phyloP scores from a whole-genome alignment of 1,284 basidiomycete species.

The Stygiomarasmius scandens region DNA sequence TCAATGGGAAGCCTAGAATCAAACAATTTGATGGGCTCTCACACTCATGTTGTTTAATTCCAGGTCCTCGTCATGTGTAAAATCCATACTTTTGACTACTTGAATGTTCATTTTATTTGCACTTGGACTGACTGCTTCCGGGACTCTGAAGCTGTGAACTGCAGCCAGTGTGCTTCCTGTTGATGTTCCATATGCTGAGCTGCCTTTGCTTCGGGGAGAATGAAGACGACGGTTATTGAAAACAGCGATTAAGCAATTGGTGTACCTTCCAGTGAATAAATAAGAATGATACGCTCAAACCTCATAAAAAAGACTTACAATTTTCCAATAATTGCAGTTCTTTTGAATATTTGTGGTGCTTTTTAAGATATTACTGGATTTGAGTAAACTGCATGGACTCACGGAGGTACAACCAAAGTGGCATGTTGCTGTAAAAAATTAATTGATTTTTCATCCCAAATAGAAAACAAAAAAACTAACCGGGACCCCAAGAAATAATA shows the following conservation, averaged over 20 bases:
- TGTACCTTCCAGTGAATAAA: too few species aligned
- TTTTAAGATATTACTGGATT: too few species aligned
- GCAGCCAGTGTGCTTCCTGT: too few species aligned
- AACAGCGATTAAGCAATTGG: slow-evolving; percentile 19
- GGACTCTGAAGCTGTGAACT: too few species aligned
- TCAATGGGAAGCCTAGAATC: too few species aligned
- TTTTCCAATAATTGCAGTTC: slow-evolving; percentile 20
- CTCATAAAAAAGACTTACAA: slow-evolving; percentile 1
- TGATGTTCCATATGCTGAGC: too few species aligned
- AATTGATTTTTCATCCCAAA: background rate
- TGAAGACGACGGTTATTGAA: slow-evolving; percentile 19
- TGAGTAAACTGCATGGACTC: too few species aligned
- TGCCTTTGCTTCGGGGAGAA: too few species aligned
- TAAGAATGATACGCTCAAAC: background rate
- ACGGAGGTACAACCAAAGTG: slow-evolving; percentile 13
- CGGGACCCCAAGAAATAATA: slow-evolving; percentile 11
- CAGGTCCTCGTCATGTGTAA: background rate
- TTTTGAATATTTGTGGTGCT: too few species aligned
- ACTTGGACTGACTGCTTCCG: too few species aligned
- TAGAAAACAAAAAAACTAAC: background rate
- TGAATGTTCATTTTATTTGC: background rate
- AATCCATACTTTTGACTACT: background rate
- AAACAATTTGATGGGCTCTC: too few species aligned
- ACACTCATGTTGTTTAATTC: background rate
- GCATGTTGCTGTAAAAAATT: slow-evolving; percentile 3